Evolutionary conservation across 2,329 filamentous ascomycete species (phyloP).

Genomic region (Trichoderma cornu-damae): DNA sequence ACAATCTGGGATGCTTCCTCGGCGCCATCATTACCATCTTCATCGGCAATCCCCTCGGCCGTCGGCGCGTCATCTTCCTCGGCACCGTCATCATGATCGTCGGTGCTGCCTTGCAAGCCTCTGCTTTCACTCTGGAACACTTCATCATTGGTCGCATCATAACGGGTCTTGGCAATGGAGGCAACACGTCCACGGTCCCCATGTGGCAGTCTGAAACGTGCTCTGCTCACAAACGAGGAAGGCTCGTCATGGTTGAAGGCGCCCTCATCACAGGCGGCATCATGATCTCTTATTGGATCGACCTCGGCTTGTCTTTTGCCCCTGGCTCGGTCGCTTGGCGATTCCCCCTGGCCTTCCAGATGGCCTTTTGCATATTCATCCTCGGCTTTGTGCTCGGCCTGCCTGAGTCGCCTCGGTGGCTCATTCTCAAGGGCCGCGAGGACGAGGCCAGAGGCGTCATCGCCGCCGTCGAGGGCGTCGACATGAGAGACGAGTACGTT

Average conservation of each 20-base stretch:
- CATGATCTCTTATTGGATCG: slow-evolving; percentile 56
- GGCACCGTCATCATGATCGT: slow-evolving; percentile 54
- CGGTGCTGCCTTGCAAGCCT: slow-evolving; percentile 54
- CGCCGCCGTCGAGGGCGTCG: slow-evolving; percentile 50
- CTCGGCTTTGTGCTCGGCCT: slow-evolving; percentile 47
- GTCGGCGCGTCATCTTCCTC: slow-evolving; percentile 54
- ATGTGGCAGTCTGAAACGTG: slow-evolving; percentile 60
- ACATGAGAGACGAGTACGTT: slow-evolving; percentile 53
- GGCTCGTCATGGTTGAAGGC: slow-evolving; percentile 57
- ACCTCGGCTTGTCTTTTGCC: slow-evolving; percentile 52
- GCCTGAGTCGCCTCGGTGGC: slow-evolving; percentile 50
- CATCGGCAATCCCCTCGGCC: slow-evolving; percentile 58
- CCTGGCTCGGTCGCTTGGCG: slow-evolving; percentile 44
- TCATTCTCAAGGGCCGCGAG: slow-evolving; percentile 42
- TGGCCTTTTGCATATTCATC: slow-evolving; percentile 55
- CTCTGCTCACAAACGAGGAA: slow-evolving; percentile 52
- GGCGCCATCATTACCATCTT: slow-evolving; percentile 62
- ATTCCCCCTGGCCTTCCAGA: slow-evolving; percentile 53
- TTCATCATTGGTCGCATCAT: slow-evolving; percentile 56
- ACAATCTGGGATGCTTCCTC: slow-evolving; percentile 58
- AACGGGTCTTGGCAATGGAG: slow-evolving; percentile 53
- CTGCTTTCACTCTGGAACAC: slow-evolving; percentile 50
- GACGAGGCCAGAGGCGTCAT: slow-evolving; percentile 46
- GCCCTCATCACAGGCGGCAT: slow-evolving; percentile 54
- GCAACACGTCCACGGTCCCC: slow-evolving; percentile 52